These are phyloP conservation scores for Serendipita vermifera DNA, from an alignment of 768 basidiomycete genomes.

Conservation along the genomic window DNA sequence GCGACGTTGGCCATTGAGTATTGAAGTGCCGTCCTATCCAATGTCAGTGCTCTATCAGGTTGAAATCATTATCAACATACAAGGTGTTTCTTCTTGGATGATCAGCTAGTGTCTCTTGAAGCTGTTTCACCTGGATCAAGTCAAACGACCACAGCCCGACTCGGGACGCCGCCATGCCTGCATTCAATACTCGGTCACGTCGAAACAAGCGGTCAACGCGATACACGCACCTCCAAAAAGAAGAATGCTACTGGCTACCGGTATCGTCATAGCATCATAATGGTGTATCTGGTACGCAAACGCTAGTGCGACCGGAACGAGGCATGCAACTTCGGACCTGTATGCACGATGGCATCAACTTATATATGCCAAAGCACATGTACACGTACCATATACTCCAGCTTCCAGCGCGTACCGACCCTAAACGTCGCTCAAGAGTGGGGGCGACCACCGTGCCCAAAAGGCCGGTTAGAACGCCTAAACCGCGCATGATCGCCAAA, in stretches of 20 bases:
- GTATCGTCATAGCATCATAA: slow-evolving; percentile 16
- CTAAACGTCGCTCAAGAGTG: slow-evolving; percentile 29
- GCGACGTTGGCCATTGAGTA: slow-evolving; percentile 26
- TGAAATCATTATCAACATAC: slow-evolving; percentile 27
- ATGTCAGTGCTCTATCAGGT: slow-evolving; percentile 21
- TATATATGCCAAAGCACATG: background rate
- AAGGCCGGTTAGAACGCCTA: slow-evolving; percentile 35
- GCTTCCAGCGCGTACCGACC: slow-evolving; percentile 34
- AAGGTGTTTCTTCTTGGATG: slow-evolving; percentile 36
- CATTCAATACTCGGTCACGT: background rate
- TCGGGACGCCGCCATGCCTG: slow-evolving; percentile 35
- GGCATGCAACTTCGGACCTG: slow-evolving; percentile 31
- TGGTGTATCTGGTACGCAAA: slow-evolving; percentile 14
- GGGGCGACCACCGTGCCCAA: slow-evolving; percentile 35
- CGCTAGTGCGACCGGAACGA: slow-evolving; percentile 33
- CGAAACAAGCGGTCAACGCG: background rate
- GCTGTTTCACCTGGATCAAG: slow-evolving; percentile 35
- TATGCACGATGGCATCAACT: background rate
- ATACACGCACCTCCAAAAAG: slow-evolving; percentile 31
- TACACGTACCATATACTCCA: slow-evolving; percentile 37
- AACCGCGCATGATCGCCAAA: slow-evolving; percentile 37
- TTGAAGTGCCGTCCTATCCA: slow-evolving; percentile 25
- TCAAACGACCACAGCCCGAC: slow-evolving; percentile 44
- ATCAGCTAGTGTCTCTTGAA: slow-evolving; percentile 32
- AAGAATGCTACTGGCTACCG: slow-evolving; percentile 24